Base-by-base conservation (phyloP, 257 asterid genomes). In the Marsdenia floribunda region DNA sequence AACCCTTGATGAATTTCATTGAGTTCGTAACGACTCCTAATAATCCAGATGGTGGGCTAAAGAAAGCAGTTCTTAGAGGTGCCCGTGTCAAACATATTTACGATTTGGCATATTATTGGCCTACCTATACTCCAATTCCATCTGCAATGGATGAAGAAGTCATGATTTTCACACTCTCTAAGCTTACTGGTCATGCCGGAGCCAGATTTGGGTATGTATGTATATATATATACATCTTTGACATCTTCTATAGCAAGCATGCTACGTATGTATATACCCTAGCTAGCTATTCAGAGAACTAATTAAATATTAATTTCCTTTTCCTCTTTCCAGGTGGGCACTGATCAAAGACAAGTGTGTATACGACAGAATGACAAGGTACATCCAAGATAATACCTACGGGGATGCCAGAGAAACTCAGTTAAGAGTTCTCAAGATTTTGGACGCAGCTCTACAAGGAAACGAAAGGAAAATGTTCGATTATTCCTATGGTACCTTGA, bases 91-190 rank as follows among this genome's bases (percentile, higher is more conserved):
- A 22, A 2, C 55, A 57, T 2, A 50, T 78, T 18, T 47, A 73
- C 42, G 78, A 78, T 63, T 72, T 65, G 57, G 82, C 82, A 50
- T 78, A 78, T 58, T 78, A 73, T 47, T 78, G 82, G 82, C 82
- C 82, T 6, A 74, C 73, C 40, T 68, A 73, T 47, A 67, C 82
- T 2, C 65, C 75, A 13, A 68, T 73, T 57, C 47, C 78, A 18
- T 50, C 55, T 14, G 68, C 67, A 21, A 52, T 53, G 35, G 78
- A 78, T 73, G 71, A 78, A 50, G 82, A 78, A n/a, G 26, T 78
- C 66, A 73, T 78, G 82, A 24, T 78, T 11, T 73, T 78, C 46
- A 73, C 82, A 8, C 75, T 78, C 55, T 46, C 75, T 18, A 79
- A 79, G 16, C 75, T 69, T 68, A 70, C 38, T 40, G 46, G 46